Conservation (phyloP, 352 stramenopile species). For the Thraustochytrium sp. region DNA sequence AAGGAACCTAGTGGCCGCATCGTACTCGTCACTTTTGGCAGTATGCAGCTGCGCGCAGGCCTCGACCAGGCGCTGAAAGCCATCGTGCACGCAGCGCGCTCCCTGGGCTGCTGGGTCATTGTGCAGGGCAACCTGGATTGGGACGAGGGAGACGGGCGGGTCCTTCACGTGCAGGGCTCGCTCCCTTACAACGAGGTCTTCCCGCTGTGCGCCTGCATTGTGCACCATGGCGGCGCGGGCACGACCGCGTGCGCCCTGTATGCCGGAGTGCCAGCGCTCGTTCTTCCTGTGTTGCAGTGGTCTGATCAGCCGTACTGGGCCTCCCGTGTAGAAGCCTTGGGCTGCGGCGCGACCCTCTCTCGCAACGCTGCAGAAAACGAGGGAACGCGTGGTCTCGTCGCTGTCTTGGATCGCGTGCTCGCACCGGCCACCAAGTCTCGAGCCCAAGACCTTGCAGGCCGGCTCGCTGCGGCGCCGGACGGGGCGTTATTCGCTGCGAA, state of each 20-base stretch:
- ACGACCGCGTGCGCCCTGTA: conserved; percentile 44
- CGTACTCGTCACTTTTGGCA: not conserved
- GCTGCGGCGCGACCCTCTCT: not conserved
- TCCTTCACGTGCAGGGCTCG: not conserved
- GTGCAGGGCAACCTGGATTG: not conserved
- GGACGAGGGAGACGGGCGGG: not conserved
- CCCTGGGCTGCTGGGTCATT: not conserved
- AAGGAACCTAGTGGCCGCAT: not conserved
- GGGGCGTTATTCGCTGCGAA: no score
- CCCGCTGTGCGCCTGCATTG: conserved; percentile 6
- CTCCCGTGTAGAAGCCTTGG: not conserved
- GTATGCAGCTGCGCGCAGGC: not conserved
- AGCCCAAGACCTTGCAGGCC: no score
- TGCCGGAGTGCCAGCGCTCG: conserved; percentile 4
- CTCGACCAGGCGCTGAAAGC: not conserved
- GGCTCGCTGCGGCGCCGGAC: no score
- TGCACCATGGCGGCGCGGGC: conserved; percentile 48
- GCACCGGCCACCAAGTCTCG: no score
- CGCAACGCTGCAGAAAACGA: no score
- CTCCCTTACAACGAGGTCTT: conserved; percentile 44
- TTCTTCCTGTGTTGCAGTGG: conserved; percentile 46
- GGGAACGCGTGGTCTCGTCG: no score
- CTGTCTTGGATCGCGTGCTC: no score
- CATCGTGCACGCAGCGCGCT: not conserved
- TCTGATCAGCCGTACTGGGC: conserved; percentile 48